These are phyloP conservation scores for Syncephalis fuscata DNA, from an alignment of 371 early-diverging fungal genomes.

Conservation along the genomic window DNA sequence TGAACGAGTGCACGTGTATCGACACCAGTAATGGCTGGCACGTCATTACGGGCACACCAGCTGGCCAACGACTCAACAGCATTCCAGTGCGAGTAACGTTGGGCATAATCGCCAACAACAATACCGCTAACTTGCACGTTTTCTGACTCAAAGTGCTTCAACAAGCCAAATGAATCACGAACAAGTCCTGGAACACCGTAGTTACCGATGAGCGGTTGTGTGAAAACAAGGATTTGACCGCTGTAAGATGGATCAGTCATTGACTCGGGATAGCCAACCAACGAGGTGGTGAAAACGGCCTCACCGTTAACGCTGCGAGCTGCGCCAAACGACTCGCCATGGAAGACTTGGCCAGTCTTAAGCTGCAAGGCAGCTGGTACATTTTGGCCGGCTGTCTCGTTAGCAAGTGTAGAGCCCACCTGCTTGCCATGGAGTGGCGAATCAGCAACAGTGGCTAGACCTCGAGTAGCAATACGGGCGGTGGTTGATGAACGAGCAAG, in stretches of 20 bases:
- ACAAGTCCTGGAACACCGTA: conserved; percentile 80
- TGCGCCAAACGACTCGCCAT: conserved; percentile 66
- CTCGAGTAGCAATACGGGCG: conserved; percentile 7
- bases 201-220: conserved; percentile 66
- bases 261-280: conserved; percentile 86
- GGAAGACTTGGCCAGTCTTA: conserved; percentile 54
- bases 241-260: conserved; percentile 79
- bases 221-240: conserved; percentile 71
- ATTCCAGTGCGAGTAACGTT: conserved; percentile 82
- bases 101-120: conserved; percentile 73
- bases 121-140: conserved; percentile 73
- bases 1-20: conserved; percentile 88
- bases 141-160: conserved; percentile 71
- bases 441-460: conserved; percentile 26
- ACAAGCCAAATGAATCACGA: conserved; percentile 63
- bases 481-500: no score
- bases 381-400: conserved; percentile 11
- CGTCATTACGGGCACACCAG: conserved; percentile 75
- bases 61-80: conserved; percentile 70
- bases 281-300: conserved; percentile 78
- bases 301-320: conserved; percentile 37
- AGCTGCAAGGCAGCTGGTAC: conserved; percentile 48
- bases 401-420: conserved; percentile 14
- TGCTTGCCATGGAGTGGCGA: conserved; percentile 20
- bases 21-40: conserved; percentile 85